Base-by-base conservation (phyloP, 2,329 filamentous ascomycete species). In the Pyricularia sp. region DNA sequence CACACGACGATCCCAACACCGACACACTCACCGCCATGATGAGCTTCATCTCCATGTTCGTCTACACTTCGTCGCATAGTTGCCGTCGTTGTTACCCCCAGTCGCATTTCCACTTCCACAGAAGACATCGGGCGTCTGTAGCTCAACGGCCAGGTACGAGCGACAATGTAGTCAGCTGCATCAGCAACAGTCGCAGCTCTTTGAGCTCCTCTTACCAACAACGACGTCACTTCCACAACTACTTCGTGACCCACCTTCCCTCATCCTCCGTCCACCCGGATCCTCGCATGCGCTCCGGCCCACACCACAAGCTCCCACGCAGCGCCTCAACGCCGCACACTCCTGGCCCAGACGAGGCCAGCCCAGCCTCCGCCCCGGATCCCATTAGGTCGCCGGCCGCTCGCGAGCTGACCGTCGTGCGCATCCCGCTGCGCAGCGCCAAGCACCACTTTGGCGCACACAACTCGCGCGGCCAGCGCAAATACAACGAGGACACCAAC, bases 221-320 rank as follows among this genome's bases (percentile, higher is more conserved):
- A 44, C 78, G 77, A 64, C 82, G 84, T 62, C 75, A 76, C 68
- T 97, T 97, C 75, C 92, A 97, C 78, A 92, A 96, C 71, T 97
- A 99, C 79, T 99, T 99, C 75, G 91, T 97, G 66, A 96, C 94
- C 9, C 91, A 97, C 75, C 84, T 99, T 1, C 93, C 94, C 4
- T 96, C 92, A 22, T 96, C 92, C 16, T 97, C 93, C 3, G 82
- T 96, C 60, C 90, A 97, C 70, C 93, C 94, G 8, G 93, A 97
- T 75, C 89, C 90, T 44, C 82, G 86, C 65, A 78, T 81, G 26
- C 77, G 82, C 22, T 73, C 78, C 31, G 87, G 86, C 3, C 86
- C 86, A 33, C 88, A 91, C 70, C 92, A 96, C 75, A 93, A 94
- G 74, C 84, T 97, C 6, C 93, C 93, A 62, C 89, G 92, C 70